Conservation (phyloP, 1,139 yeast genomes). For the Zygosaccharomyces sapae region DNA sequence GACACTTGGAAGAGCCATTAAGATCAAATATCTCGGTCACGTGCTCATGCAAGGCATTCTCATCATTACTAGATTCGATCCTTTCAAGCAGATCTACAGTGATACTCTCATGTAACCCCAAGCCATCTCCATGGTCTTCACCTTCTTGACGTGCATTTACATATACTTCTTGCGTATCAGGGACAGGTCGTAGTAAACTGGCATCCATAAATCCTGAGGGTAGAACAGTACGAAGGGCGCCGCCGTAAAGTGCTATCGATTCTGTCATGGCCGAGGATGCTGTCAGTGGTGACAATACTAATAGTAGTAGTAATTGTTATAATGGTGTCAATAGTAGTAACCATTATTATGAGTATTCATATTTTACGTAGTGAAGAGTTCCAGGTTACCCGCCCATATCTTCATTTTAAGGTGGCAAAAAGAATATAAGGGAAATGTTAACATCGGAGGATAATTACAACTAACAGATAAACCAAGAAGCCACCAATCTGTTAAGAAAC, state of each 20-base stretch:
- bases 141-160: conserved; percentile 41
- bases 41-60: conserved; percentile 41
- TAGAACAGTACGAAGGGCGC: conserved; percentile 58
- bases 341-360: too few relatives aligned
- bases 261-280: conserved; percentile 1
- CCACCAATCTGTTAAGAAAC: not conserved
- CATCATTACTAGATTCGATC: conserved; percentile 41
- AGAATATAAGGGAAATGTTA: not conserved
- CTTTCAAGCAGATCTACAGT: conserved; percentile 69
- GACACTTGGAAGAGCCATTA: conserved; percentile 36
- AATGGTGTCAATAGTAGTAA: too few relatives aligned
- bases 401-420: not conserved
- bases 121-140: conserved; percentile 36
- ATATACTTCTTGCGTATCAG: conserved; percentile 86
- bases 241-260: conserved; percentile 53
- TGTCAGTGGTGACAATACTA: too few relatives aligned
- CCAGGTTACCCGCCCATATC: not conserved
- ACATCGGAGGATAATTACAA: not conserved
- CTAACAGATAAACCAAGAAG: not conserved
- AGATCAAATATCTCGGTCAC: conserved; percentile 41
- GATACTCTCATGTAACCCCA: conserved; percentile 52
- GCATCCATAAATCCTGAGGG: conserved; percentile 66
- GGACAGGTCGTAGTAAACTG: conserved; percentile 68
- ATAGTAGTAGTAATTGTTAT: too few relatives aligned
- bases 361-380: not conserved